Evolutionary conservation across 192 early-diverging fungal species (phyloP), one percentile per base, ranked within the genome.

Genomic region (Linnemannia hyalina): DNA sequence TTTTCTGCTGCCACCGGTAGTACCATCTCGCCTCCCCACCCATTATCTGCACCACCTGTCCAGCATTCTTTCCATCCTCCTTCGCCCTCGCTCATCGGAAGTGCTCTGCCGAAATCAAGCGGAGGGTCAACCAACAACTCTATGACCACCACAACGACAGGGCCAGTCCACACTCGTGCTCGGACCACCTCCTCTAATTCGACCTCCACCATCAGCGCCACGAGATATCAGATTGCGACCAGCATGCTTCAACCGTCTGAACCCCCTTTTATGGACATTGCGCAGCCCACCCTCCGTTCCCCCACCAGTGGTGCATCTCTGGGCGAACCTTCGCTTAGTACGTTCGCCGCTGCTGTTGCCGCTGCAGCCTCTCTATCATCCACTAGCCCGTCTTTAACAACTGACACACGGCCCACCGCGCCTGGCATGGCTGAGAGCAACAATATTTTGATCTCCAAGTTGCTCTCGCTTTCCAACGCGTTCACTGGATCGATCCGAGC

Each of bases 181-280:
- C 84, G 84, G 77, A 86, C 84, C 75, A 86, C 75, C 1, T 86
- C 84, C 22, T 77, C 84, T 8, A 86, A 80, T 70, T 86, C 84
- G 29, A 73, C 75, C 0, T 81, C 84, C 9, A 86, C 84, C 1
- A 78, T 78, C 42, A 80, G 83, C 47, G 83, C 78, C 20, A 85
- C 78, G 29, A 75, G 84, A 38, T 81, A 74, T 74, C 84, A 81
- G 65, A 86, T 86, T 68, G 84, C 84, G 4, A 86, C 84, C 26
- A 86, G 76, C 36, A 81, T 86, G 22, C 76, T 86, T 2, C 84
- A 86, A 42, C 84, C 84, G 9, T 36, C 75, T 3, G 84, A 86
- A 63, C 84, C 84, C 2, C 36, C 47, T 5, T 68, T 86, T 4
- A 86, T 75, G 4, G 79, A 86, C 35, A 26, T 86, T 35, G 73